phyloP scores from a whole-genome alignment of 78 protist genomes.

The Acrasis kona region DNA sequence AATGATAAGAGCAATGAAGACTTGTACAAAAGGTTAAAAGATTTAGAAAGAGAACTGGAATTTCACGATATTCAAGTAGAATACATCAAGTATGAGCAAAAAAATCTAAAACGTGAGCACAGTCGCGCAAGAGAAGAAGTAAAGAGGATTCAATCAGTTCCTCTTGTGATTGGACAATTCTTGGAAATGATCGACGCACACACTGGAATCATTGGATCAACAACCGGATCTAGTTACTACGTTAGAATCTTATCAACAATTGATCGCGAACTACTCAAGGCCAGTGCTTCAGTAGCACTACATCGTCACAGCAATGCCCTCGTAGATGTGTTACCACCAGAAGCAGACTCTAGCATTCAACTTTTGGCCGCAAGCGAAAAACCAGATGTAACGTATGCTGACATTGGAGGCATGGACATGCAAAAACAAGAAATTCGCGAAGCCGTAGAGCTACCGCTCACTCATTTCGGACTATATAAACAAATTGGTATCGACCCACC shows the following conservation, averaged over 20 bases:
- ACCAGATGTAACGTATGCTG: conserved; percentile 77
- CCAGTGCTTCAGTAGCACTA: conserved; percentile 94
- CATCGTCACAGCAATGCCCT: conserved; percentile 88
- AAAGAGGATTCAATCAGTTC: conserved; percentile 96
- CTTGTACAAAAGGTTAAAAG: conserved; percentile 49
- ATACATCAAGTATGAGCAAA: conserved; percentile 89
- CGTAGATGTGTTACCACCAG: conserved; percentile 96
- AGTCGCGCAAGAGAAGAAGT: conserved; percentile 95
- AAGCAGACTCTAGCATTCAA: conserved; percentile 91
- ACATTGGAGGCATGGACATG: conserved; percentile 97
- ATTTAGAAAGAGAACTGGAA: conserved; percentile 70
- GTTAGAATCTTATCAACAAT: conserved; percentile 94
- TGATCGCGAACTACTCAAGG: conserved; percentile 97
- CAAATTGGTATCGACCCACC: conserved; percentile 99
- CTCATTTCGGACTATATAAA: conserved; percentile 85
- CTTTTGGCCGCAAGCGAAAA: conserved; percentile 64
- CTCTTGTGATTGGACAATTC: conserved; percentile 97
- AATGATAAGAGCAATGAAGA: too few species aligned
- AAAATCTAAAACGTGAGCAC: conserved; percentile 86
- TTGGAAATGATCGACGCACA: conserved; percentile 95
- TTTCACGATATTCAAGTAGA: conserved; percentile 79
- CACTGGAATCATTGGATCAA: conserved; percentile 84
- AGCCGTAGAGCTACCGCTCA: conserved; percentile 99
- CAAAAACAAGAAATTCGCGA: conserved; percentile 99
- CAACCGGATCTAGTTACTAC: conserved; percentile 85